Evolutionary conservation across 2,329 filamentous ascomycete species (phyloP), one percentile per base, ranked within the genome.

Genomic region (Aspergillus sp.): DNA sequence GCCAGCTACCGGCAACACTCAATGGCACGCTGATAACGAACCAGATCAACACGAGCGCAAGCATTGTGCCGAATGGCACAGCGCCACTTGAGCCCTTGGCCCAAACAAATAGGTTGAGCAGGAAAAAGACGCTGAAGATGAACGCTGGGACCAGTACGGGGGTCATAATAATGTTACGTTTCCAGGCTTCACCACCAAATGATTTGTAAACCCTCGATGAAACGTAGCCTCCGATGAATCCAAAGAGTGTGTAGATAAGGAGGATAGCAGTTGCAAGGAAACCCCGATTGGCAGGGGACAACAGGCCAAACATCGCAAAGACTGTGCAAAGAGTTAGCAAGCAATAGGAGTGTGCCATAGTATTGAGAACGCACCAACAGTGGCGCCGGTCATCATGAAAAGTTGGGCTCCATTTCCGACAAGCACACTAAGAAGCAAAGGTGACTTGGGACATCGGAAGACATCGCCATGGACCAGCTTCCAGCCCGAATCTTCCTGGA

Each of bases 401-500:
- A 99, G 85, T 77, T 99, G 95, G 11, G 91, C 91, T 60, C 95
- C 95, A 71, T 96, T 98, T 58, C 95, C 95, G 43, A 97, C 83
- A 62, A 99, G 83, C 6, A 99, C 82, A 56, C 93, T 93, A 19
- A 99, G 83, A 14, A 97, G 80, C 27, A 99, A 82, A 1, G 93
- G 90, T 59, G 90, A 87, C 63, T 88, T 86, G 3, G 95, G 95
- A 11, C 89, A 87, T 56, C 95, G 89, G 83, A 99, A 99, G 33
- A 98, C 93, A 73, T 99, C 95, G 54, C 95, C 95, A 68, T 99
- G 95, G 1, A 99, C 93, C 48, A 99, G 80, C 77, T 99, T 99
- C 95, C 95, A 99, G 60, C 95, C 95, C 9, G 93, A 97, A 74
- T 99, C 95, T 70, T 99, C 95, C 74, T 96, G 93, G 1, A 98